phyloP scores from a whole-genome alignment of 2,329 filamentous ascomycete species.

The Fusarium stilboides region DNA sequence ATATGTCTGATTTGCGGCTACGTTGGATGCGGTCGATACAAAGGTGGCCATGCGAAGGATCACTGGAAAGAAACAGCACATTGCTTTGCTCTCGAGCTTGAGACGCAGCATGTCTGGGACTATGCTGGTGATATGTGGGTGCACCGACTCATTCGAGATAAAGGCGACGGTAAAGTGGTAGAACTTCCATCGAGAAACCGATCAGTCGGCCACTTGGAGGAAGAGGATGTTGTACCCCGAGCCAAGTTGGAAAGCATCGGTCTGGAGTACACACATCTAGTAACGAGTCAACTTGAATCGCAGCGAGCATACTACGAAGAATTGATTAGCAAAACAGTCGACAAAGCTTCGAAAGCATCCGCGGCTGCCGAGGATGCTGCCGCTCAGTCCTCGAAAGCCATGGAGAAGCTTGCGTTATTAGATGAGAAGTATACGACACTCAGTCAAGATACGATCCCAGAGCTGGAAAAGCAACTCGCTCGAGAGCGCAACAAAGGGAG shows the following conservation, averaged over 20 bases:
- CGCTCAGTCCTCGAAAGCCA: constrained; percentile 63
- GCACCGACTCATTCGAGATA: constrained; percentile 93
- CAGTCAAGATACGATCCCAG: constrained; percentile 70
- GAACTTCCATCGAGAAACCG: constrained; percentile 79
- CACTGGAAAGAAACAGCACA: constrained; percentile 94
- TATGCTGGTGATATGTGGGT: constrained; percentile 97
- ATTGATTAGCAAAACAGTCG: constrained; percentile 87
- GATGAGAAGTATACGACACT: constrained; percentile 64
- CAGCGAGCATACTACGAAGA: constrained; percentile 96
- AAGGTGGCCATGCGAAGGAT: constrained; percentile 91
- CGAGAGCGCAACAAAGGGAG: constrained; percentile 77
- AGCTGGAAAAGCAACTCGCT: constrained; percentile 80
- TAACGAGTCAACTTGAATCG: constrained; percentile 92
- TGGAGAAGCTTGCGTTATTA: constrained; percentile 67
- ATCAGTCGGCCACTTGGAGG: constrained; percentile 55
- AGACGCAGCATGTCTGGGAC: constrained; percentile 97
- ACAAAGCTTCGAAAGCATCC: constrained; percentile 86
- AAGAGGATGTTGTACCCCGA: constrained; percentile 79
- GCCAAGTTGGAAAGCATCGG: constrained; percentile 83
- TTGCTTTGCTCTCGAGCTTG: constrained; percentile 92
- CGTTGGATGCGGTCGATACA: constrained; percentile 94
- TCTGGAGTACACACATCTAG: constrained; percentile 93
- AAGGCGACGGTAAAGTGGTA: constrained; percentile 91
- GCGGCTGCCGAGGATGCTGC: constrained; percentile 76
- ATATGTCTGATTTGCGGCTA: constrained; percentile 95